Evolutionary conservation across 176 grass and related monocot genomes (phyloP).

Genomic region (Zea mays): Zm-B73-REFERENCE-NAM-5.0 NC_050101.1:166336501-166337000

Average conservation of each 20-base stretch:
- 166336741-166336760: not conserved
- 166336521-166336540: conserved; percentile 73
- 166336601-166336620: conserved; percentile 89
- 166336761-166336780: not conserved
- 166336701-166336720: not conserved
- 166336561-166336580: conserved; percentile 64
- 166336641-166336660: not conserved
- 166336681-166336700: not conserved
- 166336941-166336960: not conserved
- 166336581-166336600: conserved; percentile 81
- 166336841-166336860: not conserved
- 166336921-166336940: not conserved
- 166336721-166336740: not conserved
- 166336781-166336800: conserved; percentile 27
- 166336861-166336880: not conserved
- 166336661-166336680: not conserved
- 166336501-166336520: conserved; percentile 59
- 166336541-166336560: conserved; percentile 83
- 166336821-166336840: not conserved
- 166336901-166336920: not conserved
- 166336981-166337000: not conserved
- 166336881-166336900: not conserved
- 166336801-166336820: conserved; percentile 6
- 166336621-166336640: conserved; percentile 55
- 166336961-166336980: not conserved